These are phyloP conservation scores for Noccaea caerulescens DNA, from an alignment of 345 rosid genomes.

Conservation along the genomic window DNA sequence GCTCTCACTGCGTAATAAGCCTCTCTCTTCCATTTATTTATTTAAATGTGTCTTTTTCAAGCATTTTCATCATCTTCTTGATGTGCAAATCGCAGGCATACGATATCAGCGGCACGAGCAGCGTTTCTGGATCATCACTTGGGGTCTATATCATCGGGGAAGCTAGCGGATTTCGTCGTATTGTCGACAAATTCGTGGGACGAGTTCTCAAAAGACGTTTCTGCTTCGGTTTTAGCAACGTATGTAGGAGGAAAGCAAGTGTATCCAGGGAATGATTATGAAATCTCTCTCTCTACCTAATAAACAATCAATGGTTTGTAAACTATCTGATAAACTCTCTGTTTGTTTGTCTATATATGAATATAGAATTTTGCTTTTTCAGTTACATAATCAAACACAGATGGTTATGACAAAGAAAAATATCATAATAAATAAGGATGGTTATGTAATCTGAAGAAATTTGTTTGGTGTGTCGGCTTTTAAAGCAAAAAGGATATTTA, in stretches of 20 bases:
- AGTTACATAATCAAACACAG: neutral
- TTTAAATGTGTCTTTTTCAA: conserved; percentile 3
- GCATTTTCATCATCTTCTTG: conserved; percentile 6
- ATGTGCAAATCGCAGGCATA: conserved; percentile 57
- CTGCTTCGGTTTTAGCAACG: conserved; percentile 63
- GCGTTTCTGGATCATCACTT: conserved; percentile 74
- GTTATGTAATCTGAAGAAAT: neutral
- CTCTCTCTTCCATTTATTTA: neutral
- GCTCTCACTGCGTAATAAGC: conserved; percentile 70
- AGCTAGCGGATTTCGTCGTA: conserved; percentile 80
- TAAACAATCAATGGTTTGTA: neutral
- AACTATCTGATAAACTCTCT: neutral
- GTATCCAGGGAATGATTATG: conserved; percentile 47
- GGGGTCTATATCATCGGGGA: conserved; percentile 79
- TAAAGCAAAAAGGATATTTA: conserved; percentile 10
- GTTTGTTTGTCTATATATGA: neutral
- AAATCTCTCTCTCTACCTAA: neutral
- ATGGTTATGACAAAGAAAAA: too few relatives aligned
- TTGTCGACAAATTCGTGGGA: conserved; percentile 66
- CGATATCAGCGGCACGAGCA: conserved; percentile 82
- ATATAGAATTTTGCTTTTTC: neutral
- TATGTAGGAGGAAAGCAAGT: conserved; percentile 66
- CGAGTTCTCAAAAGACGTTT: conserved; percentile 56
- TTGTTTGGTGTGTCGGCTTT: conserved; percentile 5
- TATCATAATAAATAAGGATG: neutral